A percentile compares a stretch with the other conserved stretches of the same genome.
phyloP scores from a whole-genome alignment of 768 basidiomycete species.

The Rhizopogon vinicolor region DNA sequence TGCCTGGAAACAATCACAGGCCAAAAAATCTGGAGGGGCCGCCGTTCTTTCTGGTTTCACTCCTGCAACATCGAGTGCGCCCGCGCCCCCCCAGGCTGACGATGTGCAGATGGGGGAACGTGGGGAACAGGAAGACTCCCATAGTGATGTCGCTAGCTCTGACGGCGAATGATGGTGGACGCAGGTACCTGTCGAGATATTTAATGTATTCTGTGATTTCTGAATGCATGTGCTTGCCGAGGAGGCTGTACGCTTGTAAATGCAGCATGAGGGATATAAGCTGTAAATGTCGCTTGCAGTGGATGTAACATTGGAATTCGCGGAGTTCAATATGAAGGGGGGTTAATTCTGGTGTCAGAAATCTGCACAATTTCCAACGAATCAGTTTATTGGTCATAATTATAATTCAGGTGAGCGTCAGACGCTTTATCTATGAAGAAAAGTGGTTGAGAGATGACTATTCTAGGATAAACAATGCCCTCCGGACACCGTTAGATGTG shows the following conservation, averaged over 20 bases:
- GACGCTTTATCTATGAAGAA: not conserved
- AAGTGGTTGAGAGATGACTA: not conserved
- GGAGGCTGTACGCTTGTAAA: not conserved
- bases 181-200: not conserved
- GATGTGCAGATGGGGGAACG: slow-evolving; percentile 22
- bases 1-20: slow-evolving; percentile 70
- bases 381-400: not conserved
- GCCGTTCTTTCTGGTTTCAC: slow-evolving; percentile 45
- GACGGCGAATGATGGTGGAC: slow-evolving; percentile 29
- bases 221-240: not conserved
- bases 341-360: no score
- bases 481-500: not conserved
- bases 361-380: no score
- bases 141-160: slow-evolving; percentile 55
- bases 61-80: slow-evolving; percentile 26
- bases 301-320: not conserved
- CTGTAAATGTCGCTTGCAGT: not conserved
- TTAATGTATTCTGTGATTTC: not conserved
- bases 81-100: slow-evolving; percentile 2
- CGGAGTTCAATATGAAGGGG: not conserved
- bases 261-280: not conserved
- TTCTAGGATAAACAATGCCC: not conserved
- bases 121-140: slow-evolving; percentile 27
- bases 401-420: not conserved
- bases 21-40: slow-evolving; percentile 32